Evolutionary conservation across 2,329 filamentous ascomycete genomes (phyloP).

Genomic region (Davidsoniella virescens): DNA sequence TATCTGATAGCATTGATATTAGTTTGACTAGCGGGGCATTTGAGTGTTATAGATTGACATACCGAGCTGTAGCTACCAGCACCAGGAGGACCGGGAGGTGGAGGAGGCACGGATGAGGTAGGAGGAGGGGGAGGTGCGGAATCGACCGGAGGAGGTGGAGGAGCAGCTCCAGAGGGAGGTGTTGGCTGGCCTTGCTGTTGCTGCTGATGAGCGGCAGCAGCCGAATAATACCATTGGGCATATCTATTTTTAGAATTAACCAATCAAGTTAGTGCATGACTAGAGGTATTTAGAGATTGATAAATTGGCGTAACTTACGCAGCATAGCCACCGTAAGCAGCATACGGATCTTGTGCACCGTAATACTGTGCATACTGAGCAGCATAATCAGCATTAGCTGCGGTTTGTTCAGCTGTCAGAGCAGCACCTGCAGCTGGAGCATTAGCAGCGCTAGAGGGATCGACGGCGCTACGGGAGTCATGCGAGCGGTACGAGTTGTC

Average conservation of each 20-base stretch:
- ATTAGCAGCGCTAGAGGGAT: constrained; percentile 19
- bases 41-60: constrained; percentile 21
- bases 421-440: constrained; percentile 21
- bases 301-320: constrained; percentile 32
- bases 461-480: neutral
- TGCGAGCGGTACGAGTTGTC: constrained; percentile 14
- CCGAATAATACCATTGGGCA: constrained; percentile 50
- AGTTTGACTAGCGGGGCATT: neutral
- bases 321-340: constrained; percentile 76
- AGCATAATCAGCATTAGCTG: constrained; percentile 42
- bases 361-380: constrained; percentile 79
- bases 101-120: constrained; percentile 25
- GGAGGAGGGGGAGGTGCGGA: constrained; percentile 36
- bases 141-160: constrained; percentile 41
- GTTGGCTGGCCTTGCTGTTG: constrained; percentile 29
- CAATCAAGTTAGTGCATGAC: constrained; percentile 13
- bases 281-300: neutral
- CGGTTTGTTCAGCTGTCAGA: constrained; percentile 13
- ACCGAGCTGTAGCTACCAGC: constrained; percentile 46
- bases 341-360: constrained; percentile 62
- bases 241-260: constrained; percentile 26
- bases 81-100: constrained; percentile 27
- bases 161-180: constrained; percentile 37
- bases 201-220: constrained; percentile 29
- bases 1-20: neutral